phyloP scores from a whole-genome alignment of 495 filamentous ascomycete genomes.

The Daldinia grandis region DNA sequence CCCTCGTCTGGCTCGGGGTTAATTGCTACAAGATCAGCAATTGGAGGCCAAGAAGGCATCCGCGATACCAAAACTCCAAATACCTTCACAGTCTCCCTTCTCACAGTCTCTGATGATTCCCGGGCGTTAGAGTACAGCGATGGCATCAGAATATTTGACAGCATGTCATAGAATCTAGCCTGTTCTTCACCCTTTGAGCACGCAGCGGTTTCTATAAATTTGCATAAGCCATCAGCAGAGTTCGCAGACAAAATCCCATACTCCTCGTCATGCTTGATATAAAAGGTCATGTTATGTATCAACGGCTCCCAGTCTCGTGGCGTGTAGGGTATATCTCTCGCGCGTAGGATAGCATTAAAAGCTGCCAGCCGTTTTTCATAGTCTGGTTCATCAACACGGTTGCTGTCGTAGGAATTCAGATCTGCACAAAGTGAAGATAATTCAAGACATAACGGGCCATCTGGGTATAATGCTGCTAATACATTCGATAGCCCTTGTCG shows the following conservation, averaged over 20 bases:
- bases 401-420: slow-evolving; percentile 77
- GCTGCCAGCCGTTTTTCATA: slow-evolving; percentile 82
- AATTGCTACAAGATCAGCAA: slow-evolving; percentile 78
- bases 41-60: slow-evolving; percentile 70
- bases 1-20: slow-evolving; percentile 73
- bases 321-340: slow-evolving; percentile 60
- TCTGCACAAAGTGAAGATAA: slow-evolving; percentile 77
- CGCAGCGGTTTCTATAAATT: slow-evolving; percentile 73
- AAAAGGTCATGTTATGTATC: slow-evolving; percentile 88
- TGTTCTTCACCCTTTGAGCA: slow-evolving; percentile 53
- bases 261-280: slow-evolving; percentile 86
- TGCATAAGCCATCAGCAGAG: slow-evolving; percentile 78
- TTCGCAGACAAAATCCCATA: slow-evolving; percentile 81
- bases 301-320: slow-evolving; percentile 90
- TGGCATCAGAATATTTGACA: slow-evolving; percentile 73
- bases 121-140: slow-evolving; percentile 76
- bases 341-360: slow-evolving; percentile 75
- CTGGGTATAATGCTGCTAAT: slow-evolving; percentile 70
- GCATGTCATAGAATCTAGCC: slow-evolving; percentile 52
- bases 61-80: slow-evolving; percentile 79
- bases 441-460: slow-evolving; percentile 65
- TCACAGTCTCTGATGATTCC: slow-evolving; percentile 82
- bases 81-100: slow-evolving; percentile 79
- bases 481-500: slow-evolving; percentile 76
- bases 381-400: slow-evolving; percentile 81